Base-by-base conservation (phyloP, 768 basidiomycete genomes). In the Nidularia pulvinata region DNA sequence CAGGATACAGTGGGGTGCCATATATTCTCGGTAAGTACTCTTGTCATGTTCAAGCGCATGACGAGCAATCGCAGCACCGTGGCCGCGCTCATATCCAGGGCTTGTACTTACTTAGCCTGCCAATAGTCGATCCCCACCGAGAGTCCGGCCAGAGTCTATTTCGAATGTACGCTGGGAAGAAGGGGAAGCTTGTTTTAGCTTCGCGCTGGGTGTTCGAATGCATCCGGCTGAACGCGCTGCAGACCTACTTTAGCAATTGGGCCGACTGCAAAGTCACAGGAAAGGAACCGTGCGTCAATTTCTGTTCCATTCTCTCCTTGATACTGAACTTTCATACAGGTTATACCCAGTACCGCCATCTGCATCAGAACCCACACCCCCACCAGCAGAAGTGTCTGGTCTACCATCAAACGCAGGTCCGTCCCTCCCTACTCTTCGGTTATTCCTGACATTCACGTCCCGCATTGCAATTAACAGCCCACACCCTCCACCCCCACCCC, bases 201-300 rank as follows among this genome's bases (percentile, higher is more conserved):
- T 78, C 82, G 4, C 80, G 81, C 46, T 94, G 92, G 92, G 79
- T 91, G 19, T 79, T 81, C 48, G 88, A 91, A 63, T 94, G 92
- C 60, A 76, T 94, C 60, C 83, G 85, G 59, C 70, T 78, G 5
- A 80, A 82, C 49, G 77, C 80, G 45, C 75, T 94, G 34, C 88
- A 90, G 65, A 90, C 88, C 0, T 93, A 86, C 61, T 79, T 83
- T 48, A 83, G 75, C 53, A 85, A 90, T 60, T 94, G 88, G 83
- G 90, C 86, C 9, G 88, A 83, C 25, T 93, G 89, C 60, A 93
- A 89, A 71, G 82, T 94, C 16, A 85, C 81, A 16, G 91, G 91
- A 22, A 77, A 74, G 14, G 90, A 93, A 69, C 69, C 74, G 91
- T 93, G 69, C 35, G 79, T 71, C n/a, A 22, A 16, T 37, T 34